phyloP scores from a whole-genome alignment of 768 basidiomycete species.

The Basidioascus undulatus region DNA sequence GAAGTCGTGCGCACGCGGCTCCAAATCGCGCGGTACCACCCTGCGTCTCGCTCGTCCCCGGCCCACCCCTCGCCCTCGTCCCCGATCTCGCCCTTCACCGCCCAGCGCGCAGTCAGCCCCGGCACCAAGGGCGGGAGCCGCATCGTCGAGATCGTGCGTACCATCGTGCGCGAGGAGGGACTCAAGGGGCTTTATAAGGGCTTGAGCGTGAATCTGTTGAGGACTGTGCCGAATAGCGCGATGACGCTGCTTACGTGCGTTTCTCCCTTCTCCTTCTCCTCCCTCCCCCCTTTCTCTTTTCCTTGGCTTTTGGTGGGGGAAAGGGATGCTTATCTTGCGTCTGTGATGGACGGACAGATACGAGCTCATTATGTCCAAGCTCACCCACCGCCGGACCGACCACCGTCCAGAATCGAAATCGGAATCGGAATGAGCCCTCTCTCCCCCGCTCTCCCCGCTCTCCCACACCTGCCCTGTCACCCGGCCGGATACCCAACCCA shows the following conservation, averaged over 20 bases:
- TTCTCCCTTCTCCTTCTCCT: background rate
- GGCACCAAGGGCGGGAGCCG: conserved; percentile 27
- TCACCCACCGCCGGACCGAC: too few relatives aligned
- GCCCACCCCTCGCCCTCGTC: background rate
- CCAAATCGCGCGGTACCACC: conserved; percentile 32
- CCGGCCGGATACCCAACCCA: too few relatives aligned
- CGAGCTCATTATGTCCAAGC: conserved; percentile 22
- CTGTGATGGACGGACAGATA: conserved; percentile 17
- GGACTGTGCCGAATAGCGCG: conserved; percentile 89
- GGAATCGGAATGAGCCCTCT: too few relatives aligned
- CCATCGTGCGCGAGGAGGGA: conserved; percentile 57
- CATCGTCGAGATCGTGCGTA: conserved; percentile 44
- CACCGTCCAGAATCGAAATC: too few relatives aligned
- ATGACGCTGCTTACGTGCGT: conserved; percentile 83
- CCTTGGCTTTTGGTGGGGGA: background rate
- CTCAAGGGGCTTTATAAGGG: conserved; percentile 81
- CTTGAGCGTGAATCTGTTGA: conserved; percentile 70
- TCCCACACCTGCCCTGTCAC: too few relatives aligned
- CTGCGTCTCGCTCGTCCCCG: background rate
- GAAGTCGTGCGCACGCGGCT: conserved; percentile 96
- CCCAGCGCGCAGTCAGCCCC: conserved; percentile 29
- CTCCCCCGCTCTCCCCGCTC: too few relatives aligned
- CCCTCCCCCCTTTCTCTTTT: background rate
- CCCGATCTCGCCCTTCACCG: conserved; percentile 22
- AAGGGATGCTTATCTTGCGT: background rate